A percentile compares a stretch with the other conserved stretches of the same genome.
phyloP scores from a whole-genome alignment of 768 basidiomycete species.

The Omphalotus guepiniiformis region DNA sequence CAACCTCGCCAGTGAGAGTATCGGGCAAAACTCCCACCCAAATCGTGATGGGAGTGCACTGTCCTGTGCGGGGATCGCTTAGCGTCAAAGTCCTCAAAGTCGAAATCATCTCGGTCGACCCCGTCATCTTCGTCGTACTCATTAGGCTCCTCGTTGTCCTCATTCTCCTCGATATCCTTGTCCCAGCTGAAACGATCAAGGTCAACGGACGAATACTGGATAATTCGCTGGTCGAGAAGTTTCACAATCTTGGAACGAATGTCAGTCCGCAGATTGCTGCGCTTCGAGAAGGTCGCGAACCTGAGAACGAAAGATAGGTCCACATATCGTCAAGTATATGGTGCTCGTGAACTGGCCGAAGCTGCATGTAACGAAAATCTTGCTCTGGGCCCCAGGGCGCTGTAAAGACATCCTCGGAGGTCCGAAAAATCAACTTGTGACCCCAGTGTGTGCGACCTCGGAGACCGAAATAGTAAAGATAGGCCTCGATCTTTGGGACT shows the following conservation, averaged over 20 bases:
- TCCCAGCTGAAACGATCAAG: slow-evolving; percentile 17
- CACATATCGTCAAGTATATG: slow-evolving; percentile 19
- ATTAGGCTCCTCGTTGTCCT: slow-evolving; percentile 2
- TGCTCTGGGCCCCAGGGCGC: slow-evolving; percentile 21
- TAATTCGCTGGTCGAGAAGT: slow-evolving; percentile 18
- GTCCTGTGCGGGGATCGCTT: too few species aligned
- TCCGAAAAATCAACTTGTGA: slow-evolving; percentile 26
- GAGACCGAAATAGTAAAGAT: slow-evolving; percentile 24
- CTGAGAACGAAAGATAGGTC: slow-evolving; percentile 18
- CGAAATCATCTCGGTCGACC: not conserved
- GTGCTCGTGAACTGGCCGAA: slow-evolving; percentile 18
- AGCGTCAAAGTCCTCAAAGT: too few species aligned
- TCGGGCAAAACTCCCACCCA: slow-evolving; percentile 27
- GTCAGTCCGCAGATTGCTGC: slow-evolving; percentile 19
- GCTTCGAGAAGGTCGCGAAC: slow-evolving; percentile 22
- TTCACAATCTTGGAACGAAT: slow-evolving; percentile 19
- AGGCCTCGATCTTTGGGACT: slow-evolving; percentile 21
- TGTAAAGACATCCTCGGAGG: slow-evolving; percentile 22
- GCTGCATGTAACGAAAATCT: slow-evolving; percentile 20
- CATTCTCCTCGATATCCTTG: slow-evolving; percentile 12
- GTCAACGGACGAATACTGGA: slow-evolving; percentile 15
- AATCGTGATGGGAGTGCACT: slow-evolving; percentile 22
- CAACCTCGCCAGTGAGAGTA: slow-evolving; percentile 17
- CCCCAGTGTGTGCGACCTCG: slow-evolving; percentile 15
- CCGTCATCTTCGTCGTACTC: not conserved